These are phyloP conservation scores for Quercus suber DNA, from an alignment of 306 rosid genomes.

Conservation along the genomic window DNA sequence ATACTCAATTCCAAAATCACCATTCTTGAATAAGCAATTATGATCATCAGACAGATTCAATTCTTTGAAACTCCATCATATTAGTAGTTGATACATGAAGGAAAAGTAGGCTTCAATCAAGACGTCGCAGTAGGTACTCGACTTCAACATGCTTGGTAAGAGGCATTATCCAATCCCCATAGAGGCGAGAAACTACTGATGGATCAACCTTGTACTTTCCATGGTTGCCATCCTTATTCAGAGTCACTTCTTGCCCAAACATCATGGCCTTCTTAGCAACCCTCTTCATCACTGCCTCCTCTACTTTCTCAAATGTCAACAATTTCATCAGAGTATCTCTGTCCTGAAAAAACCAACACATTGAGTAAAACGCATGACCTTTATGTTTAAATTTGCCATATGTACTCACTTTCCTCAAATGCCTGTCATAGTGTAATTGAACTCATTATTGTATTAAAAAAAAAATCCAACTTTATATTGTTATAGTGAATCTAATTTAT, in stretches of 20 bases:
- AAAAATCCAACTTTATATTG: neutral
- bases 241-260: slow-evolving; percentile 65
- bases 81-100: neutral
- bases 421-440: too few relatives aligned
- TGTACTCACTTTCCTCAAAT: too few relatives aligned
- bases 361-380: neutral
- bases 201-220: slow-evolving; percentile 59
- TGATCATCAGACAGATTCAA: neutral
- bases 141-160: slow-evolving; percentile 84
- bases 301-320: slow-evolving; percentile 67
- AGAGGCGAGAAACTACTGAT: slow-evolving; percentile 48
- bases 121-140: slow-evolving; percentile 75
- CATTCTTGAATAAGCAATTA: too few relatives aligned
- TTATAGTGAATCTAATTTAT: too few relatives aligned
- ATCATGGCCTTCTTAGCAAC: slow-evolving; percentile 75
- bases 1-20: neutral
- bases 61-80: neutral
- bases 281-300: slow-evolving; percentile 75
- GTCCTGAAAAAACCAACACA: slow-evolving; percentile 42
- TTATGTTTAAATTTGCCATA: too few relatives aligned
- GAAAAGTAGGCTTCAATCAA: slow-evolving; percentile 31
- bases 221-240: slow-evolving; percentile 1
- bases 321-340: slow-evolving; percentile 73
- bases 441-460: neutral
- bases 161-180: slow-evolving; percentile 76